Conservation (phyloP, 2,329 filamentous ascomycete genomes). For the Phyllosticta citribraziliensis region DNA sequence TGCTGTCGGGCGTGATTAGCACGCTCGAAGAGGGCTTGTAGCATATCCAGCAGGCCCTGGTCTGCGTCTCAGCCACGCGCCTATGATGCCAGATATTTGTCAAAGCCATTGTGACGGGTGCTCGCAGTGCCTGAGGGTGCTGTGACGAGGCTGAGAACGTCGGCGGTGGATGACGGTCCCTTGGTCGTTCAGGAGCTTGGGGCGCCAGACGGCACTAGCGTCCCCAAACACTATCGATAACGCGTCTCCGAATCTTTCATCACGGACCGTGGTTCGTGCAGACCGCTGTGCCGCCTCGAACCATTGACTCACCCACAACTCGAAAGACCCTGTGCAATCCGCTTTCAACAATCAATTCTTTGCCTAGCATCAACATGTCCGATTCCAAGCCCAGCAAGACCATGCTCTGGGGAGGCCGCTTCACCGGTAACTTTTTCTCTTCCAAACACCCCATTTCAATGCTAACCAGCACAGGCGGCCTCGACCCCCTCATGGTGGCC, state of each 20-base stretch:
- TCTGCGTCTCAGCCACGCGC: conserved; percentile 72
- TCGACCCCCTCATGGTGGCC: conserved; percentile 76
- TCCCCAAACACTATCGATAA: background rate
- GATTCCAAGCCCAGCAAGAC: conserved; percentile 26
- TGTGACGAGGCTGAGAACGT: background rate
- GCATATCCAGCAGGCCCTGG: conserved; percentile 83
- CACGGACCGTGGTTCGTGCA: conserved; percentile 6
- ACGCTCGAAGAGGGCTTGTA: conserved; percentile 82
- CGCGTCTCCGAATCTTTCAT: background rate
- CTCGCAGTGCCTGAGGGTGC: background rate
- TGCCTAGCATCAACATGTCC: background rate
- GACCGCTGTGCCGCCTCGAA: background rate
- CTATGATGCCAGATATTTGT: conserved; percentile 78
- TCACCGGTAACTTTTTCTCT: conserved; percentile 39
- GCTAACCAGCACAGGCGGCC: conserved; percentile 47
- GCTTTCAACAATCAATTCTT: background rate
- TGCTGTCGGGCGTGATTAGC: conserved; percentile 79
- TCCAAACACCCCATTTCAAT: background rate
- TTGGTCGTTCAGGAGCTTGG: background rate
- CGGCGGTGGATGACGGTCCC: background rate
- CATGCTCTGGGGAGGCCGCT: conserved; percentile 54
- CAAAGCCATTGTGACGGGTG: conserved; percentile 25
- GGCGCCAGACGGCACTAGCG: background rate
- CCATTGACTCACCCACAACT: conserved; percentile 1
- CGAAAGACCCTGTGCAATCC: background rate